Evolutionary conservation across 2,329 filamentous ascomycete genomes (phyloP).

Genomic region (Blumeria hordei): DNA sequence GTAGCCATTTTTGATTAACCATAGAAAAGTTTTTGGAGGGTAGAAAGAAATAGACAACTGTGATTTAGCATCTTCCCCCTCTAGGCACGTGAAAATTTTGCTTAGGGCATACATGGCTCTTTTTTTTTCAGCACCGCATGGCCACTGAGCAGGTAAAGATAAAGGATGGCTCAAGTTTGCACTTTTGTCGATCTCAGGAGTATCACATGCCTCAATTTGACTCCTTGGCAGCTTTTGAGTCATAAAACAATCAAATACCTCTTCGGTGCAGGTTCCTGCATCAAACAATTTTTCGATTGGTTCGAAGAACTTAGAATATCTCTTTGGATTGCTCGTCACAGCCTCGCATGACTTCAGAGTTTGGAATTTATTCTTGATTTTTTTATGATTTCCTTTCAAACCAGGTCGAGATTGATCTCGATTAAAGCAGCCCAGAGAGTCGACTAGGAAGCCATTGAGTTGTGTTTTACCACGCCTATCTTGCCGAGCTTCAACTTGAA

Average conservation of each 20-base stretch:
- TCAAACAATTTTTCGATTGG: slow-evolving; percentile 16
- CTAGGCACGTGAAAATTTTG: slow-evolving; percentile 20
- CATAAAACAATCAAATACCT: slow-evolving; percentile 19
- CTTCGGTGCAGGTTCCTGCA: slow-evolving; percentile 14
- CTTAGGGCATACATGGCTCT: slow-evolving; percentile 32
- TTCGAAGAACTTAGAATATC: slow-evolving; percentile 6
- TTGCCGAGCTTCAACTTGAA: slow-evolving; percentile 42
- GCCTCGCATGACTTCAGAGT: slow-evolving; percentile 12
- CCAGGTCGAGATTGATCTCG: slow-evolving; percentile 14
- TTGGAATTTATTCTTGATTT: background rate
- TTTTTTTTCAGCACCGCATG: slow-evolving; percentile 34
- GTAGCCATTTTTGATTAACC: slow-evolving; percentile 34
- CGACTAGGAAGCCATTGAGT: slow-evolving; percentile 39
- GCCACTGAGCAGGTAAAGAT: slow-evolving; percentile 16
- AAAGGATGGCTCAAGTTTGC: slow-evolving; percentile 7
- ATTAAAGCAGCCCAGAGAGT: slow-evolving; percentile 46
- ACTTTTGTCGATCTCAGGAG: slow-evolving; percentile 6
- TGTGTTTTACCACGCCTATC: slow-evolving; percentile 29
- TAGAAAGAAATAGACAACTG: slow-evolving; percentile 20
- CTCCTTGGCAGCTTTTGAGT: slow-evolving; percentile 16
- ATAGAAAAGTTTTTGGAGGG: slow-evolving; percentile 27
- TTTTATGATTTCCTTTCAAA: background rate
- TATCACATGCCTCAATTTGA: background rate
- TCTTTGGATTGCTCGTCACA: slow-evolving; percentile 5
- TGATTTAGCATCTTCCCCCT: slow-evolving; percentile 4